These are phyloP conservation scores for Globisporangium lucens DNA, from an alignment of 352 stramenopile genomes.

Conservation along the genomic window DNA sequence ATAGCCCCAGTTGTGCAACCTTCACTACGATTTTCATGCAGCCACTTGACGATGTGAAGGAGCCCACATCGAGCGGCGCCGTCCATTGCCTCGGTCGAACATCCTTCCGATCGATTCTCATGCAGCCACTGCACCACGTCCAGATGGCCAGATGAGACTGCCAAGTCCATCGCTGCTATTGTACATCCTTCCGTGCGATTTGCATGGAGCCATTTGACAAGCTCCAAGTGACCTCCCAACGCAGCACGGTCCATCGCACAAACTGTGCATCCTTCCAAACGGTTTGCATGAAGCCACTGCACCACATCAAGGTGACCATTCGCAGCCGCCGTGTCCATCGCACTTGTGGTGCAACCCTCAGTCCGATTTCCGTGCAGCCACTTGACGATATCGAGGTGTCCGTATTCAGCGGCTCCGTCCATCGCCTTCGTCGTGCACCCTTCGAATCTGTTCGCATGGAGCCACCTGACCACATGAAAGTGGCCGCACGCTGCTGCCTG, in stretches of 20 bases:
- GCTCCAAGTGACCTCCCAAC: neutral
- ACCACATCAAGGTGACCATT: neutral
- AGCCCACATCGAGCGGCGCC: neutral
- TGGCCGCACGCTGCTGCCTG: neutral
- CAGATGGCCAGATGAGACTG: neutral
- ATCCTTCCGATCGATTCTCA: neutral
- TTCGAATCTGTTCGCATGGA: neutral
- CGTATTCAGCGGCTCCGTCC: neutral
- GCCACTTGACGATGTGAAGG: slow-evolving; percentile 2
- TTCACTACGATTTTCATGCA: slow-evolving; percentile 2
- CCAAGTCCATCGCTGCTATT: neutral
- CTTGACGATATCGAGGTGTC: neutral
- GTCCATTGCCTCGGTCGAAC: neutral
- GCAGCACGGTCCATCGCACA: neutral
- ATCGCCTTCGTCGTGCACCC: neutral
- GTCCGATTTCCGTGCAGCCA: neutral
- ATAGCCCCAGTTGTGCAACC: neutral
- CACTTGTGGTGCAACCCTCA: neutral
- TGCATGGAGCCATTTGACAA: neutral
- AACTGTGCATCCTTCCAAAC: neutral
- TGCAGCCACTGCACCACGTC: neutral
- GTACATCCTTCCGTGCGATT: neutral
- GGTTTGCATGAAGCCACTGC: neutral
- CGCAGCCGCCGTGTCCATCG: neutral
- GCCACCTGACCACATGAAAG: neutral